phyloP scores from a whole-genome alignment of 768 basidiomycete species.

The Auriscalpium vulgare region DNA sequence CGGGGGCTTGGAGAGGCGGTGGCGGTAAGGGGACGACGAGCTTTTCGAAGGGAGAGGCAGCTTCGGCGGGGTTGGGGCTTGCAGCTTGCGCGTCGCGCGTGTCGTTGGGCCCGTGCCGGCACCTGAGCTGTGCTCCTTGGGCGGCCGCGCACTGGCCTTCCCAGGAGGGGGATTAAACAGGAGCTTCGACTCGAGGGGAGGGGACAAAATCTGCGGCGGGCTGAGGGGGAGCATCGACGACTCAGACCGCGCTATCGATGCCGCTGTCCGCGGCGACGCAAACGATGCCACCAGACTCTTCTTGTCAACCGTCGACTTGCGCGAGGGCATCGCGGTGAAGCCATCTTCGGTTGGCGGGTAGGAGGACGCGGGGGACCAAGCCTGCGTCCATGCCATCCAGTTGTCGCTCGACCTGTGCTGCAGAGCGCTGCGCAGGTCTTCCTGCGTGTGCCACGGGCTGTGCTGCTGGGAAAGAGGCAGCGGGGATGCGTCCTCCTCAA shows the following conservation, averaged over 20 bases:
- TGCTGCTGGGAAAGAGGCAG: slow-evolving; percentile 10
- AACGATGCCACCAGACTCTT: slow-evolving; percentile 18
- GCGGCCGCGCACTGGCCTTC: not conserved
- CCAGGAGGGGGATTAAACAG: slow-evolving; percentile 32
- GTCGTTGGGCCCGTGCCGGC: not conserved
- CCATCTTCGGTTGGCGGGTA: slow-evolving; percentile 22
- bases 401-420: slow-evolving; percentile 6
- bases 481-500: slow-evolving; percentile 24
- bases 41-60: slow-evolving; percentile 15
- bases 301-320: slow-evolving; percentile 21
- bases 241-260: slow-evolving; percentile 21
- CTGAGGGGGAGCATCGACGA: slow-evolving; percentile 42
- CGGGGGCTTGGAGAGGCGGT: slow-evolving; percentile 14
- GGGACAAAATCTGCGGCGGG: slow-evolving; percentile 49
- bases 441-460: slow-evolving; percentile 8
- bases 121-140: not conserved
- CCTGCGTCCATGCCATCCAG: slow-evolving; percentile 13
- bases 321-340: slow-evolving; percentile 33
- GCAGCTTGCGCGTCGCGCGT: not conserved
- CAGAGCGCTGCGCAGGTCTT: slow-evolving; percentile 16
- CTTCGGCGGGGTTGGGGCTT: not conserved
- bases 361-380: slow-evolving; percentile 16
- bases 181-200: slow-evolving; percentile 45
- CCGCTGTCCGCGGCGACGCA: slow-evolving; percentile 1
- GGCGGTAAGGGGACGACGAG: slow-evolving; percentile 13